A percentile compares a stretch with the other conserved stretches of the same genome.
These are phyloP conservation scores for Carex pumila DNA, from an alignment of 176 grass and related monocot species.

Conservation along the genomic window DNA sequence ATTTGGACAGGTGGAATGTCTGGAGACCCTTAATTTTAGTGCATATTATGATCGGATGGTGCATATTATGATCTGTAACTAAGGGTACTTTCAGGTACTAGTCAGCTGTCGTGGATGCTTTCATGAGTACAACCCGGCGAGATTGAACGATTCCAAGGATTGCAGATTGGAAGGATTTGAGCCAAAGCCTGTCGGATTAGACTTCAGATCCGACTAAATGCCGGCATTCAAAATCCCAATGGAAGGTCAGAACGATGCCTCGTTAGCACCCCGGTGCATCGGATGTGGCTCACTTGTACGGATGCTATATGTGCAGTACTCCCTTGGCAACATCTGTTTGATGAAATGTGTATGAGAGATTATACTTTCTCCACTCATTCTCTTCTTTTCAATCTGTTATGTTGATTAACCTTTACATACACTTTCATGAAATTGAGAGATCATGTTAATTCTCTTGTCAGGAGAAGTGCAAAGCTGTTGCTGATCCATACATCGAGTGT, in stretches of 20 bases:
- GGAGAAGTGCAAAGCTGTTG: conserved; percentile 81
- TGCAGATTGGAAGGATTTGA: neutral
- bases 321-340: conserved; percentile 87
- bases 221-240: neutral
- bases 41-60: no score
- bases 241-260: conserved; percentile 1
- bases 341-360: conserved; percentile 77
- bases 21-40: no score
- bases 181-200: neutral
- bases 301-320: conserved; percentile 84
- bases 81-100: no score
- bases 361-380: neutral
- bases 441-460: neutral
- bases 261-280: conserved; percentile 45
- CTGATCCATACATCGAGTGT: conserved; percentile 93
- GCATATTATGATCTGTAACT: no score
- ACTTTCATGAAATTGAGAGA: neutral
- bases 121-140: no score
- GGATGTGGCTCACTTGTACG: conserved; percentile 47
- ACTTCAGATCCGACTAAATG: neutral
- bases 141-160: no score
- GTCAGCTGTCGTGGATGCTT: no score
- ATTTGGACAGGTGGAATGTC: no score
- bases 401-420: neutral
- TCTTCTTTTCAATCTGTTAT: neutral